Conservation (phyloP, 2,329 filamentous ascomycete genomes). For the Sporothrix mexicana region DNA sequence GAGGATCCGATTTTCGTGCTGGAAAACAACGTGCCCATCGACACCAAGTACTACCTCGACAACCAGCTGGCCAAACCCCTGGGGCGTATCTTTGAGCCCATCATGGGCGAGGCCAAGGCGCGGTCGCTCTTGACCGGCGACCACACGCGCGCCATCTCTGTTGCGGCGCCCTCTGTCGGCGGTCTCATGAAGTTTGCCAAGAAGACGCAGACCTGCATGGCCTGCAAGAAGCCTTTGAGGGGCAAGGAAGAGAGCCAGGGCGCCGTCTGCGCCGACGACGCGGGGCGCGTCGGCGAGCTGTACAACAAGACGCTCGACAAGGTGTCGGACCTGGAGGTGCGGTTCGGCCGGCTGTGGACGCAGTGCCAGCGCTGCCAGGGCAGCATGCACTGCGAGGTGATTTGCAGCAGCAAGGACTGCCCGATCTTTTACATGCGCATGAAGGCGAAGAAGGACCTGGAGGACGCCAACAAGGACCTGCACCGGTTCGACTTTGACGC, state of each 20-base stretch:
- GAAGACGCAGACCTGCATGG: conserved; percentile 98
- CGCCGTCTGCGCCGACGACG: conserved; percentile 87
- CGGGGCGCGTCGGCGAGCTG: conserved; percentile 83
- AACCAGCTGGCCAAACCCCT: conserved; percentile 97
- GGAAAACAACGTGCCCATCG: conserved; percentile 96
- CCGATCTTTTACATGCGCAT: conserved; percentile 99
- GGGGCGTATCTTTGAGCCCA: conserved; percentile 95
- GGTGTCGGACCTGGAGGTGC: conserved; percentile 88
- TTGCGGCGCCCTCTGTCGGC: conserved; percentile 87
- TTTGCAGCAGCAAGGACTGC: conserved; percentile 94
- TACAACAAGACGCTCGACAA: conserved; percentile 91
- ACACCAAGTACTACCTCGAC: conserved; percentile 98
- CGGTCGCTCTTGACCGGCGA: conserved; percentile 85
- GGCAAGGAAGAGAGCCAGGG: conserved; percentile 74
- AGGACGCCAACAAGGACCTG: conserved; percentile 91
- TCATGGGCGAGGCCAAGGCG: conserved; percentile 84
- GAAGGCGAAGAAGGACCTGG: conserved; percentile 99
- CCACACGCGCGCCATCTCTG: conserved; percentile 92
- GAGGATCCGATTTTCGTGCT: conserved; percentile 97
- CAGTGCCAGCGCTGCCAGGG: conserved; percentile 98
- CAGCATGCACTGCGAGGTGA: conserved; percentile 97
- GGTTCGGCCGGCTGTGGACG: conserved; percentile 93
- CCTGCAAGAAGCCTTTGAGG: conserved; percentile 93
- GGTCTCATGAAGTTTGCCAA: conserved; percentile 98
- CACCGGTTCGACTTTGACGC: conserved; percentile 86